Percentiles rank a stretch among this genome's conserved stretches.
These are phyloP conservation scores for Lactifluus echinatus DNA, from an alignment of 768 basidiomycete genomes.

Conservation along the genomic window DNA sequence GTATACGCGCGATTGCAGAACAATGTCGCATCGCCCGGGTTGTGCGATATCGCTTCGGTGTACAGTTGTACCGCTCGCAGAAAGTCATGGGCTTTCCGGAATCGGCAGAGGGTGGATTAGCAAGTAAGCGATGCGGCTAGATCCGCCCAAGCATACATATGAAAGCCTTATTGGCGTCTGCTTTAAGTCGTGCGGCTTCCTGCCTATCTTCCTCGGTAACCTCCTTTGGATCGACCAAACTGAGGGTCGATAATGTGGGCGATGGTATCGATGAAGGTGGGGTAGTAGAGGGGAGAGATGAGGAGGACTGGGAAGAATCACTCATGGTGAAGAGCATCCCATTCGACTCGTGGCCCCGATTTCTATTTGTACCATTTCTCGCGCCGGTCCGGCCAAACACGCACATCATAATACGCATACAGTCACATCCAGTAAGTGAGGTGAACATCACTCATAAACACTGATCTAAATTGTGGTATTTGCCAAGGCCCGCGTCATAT, in stretches of 20 bases:
- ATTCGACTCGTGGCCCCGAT: not conserved
- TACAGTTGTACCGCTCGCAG: slow-evolving; percentile 69
- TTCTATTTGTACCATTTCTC: not conserved
- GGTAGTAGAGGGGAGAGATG: slow-evolving; percentile 41
- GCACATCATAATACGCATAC: too few relatives aligned
- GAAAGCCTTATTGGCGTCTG: slow-evolving; percentile 85
- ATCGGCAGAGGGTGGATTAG: not conserved
- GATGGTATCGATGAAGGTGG: slow-evolving; percentile 47
- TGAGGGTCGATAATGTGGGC: slow-evolving; percentile 46
- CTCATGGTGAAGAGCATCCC: slow-evolving; percentile 21
- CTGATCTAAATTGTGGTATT: slow-evolving; percentile 54
- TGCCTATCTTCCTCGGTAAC: slow-evolving; percentile 65
- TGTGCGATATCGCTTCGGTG: slow-evolving; percentile 74
- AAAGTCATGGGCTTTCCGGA: slow-evolving; percentile 60
- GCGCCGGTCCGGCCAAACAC: slow-evolving; percentile 1
- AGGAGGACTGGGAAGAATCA: slow-evolving; percentile 27
- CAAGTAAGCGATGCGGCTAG: slow-evolving; percentile 1
- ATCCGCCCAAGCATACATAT: slow-evolving; percentile 37
- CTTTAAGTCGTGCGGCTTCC: slow-evolving; percentile 66
- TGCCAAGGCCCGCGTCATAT: slow-evolving; percentile 43
- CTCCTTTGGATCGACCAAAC: slow-evolving; percentile 32
- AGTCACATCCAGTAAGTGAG: too few relatives aligned
- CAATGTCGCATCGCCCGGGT: slow-evolving; percentile 80
- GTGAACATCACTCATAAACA: slow-evolving; percentile 25
- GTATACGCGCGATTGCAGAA: slow-evolving; percentile 95